phyloP scores from a whole-genome alignment of 1,284 basidiomycete species.

The Austroboletus novae-zelandiae region DNA sequence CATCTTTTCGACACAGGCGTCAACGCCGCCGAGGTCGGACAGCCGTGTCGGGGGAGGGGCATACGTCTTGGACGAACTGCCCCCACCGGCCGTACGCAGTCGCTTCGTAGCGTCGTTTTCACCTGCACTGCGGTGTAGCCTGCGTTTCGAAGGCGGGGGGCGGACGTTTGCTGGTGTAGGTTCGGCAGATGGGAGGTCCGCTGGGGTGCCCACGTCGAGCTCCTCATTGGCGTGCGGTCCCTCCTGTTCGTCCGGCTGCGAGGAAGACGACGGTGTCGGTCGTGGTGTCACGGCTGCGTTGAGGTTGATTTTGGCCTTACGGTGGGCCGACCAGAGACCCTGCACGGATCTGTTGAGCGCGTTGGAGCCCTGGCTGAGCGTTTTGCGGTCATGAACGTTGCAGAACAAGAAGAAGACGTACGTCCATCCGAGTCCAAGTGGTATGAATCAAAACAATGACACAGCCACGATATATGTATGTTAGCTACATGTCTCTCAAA shows the following conservation, averaged over 20 bases:
- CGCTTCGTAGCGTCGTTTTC: constrained; percentile 56
- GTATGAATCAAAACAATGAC: no score
- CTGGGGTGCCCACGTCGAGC: not conserved
- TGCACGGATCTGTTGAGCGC: constrained; percentile 74
- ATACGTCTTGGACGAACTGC: constrained; percentile 47
- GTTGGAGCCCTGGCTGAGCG: constrained; percentile 62
- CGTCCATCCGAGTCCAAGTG: no score
- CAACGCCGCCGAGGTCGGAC: constrained; percentile 86
- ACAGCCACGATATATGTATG: no score
- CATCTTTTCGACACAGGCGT: constrained; percentile 86
- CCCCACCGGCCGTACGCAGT: constrained; percentile 13
- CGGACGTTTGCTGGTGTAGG: constrained; percentile 14
- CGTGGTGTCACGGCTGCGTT: constrained; percentile 42
- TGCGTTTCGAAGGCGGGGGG: constrained; percentile 48
- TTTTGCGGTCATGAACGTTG: constrained; percentile 9
- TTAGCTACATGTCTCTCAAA: constrained; percentile 35
- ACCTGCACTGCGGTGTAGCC: constrained; percentile 45
- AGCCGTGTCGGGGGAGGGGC: constrained; percentile 70
- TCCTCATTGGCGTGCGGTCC: not conserved
- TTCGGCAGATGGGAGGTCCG: constrained; percentile 16
- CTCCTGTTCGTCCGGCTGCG: constrained; percentile 19
- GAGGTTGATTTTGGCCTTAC: constrained; percentile 62
- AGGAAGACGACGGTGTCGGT: constrained; percentile 23
- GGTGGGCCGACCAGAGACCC: constrained; percentile 67
- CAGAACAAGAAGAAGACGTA: no score